Base-by-base conservation (phyloP, 2,329 filamentous ascomycete genomes). In the Phialocephala sp. region DNA sequence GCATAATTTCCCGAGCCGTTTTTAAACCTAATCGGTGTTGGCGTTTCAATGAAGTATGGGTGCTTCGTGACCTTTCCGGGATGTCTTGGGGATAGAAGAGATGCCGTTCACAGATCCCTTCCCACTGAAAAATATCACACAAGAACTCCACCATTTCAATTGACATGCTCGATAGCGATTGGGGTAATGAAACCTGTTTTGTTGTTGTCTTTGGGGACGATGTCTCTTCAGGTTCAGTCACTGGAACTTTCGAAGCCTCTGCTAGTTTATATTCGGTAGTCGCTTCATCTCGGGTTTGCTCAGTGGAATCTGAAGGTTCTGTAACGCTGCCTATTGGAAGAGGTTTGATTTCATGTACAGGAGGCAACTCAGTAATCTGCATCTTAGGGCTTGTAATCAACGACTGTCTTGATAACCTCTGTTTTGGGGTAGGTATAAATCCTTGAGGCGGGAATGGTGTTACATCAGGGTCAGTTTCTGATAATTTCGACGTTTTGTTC, bases 101-200 rank as follows among this genome's bases (percentile, higher is more conserved):
- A 67, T 83, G 82, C 15, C 77, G 78, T 72, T 89, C 87, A 8
- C 73, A 77, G 6, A 83, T 87, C 8, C 77, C 75, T 68, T 89
- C 86, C 61, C 86, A 80, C 71, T 87, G 82, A 18, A 89, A 80
- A 2, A 87, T 78, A 71, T 89, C 83, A 69, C 87, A 89, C 22
- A 89, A 79, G 67, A 89, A 84, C 62, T 88, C 83, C 39, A 90
- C 80, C 0, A 87, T 76, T 43, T 87, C 83, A 2, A 85, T 78
- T 64, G 83, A 83, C 2, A 91, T 78, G 2, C 76, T 78, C 0
- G 81, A 81, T 9, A 91, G 71, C 4, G 86, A 82, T 71, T 91
- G 87, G 0, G 88, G 88, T 2, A 86, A 77, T 24, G 82, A 18
- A 8, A 54, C 4, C 15, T 32, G 24, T 35, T 22, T 22, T 54